A percentile compares a stretch with the other conserved stretches of the same genome.
Evolutionary conservation across 2,329 filamentous ascomycete genomes (phyloP).

Genomic region (Tolypocladium cylindrosporum): DNA sequence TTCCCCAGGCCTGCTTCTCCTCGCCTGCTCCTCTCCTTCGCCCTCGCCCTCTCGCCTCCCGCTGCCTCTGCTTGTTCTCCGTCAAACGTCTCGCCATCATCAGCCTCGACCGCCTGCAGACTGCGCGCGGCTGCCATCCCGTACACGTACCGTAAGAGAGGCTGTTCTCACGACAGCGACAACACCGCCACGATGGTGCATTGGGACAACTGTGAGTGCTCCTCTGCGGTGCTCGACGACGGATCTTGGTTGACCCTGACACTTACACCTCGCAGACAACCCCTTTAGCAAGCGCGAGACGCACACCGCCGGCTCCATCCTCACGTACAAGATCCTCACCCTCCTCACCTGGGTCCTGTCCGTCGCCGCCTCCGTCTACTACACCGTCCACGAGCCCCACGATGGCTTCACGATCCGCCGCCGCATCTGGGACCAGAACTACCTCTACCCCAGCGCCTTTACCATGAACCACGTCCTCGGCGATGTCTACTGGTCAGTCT

Average conservation of each 20-base stretch:
- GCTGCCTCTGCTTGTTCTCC: too few relatives aligned
- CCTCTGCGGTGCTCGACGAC: too few relatives aligned
- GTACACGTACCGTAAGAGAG: background rate
- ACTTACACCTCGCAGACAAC: conserved; percentile 44
- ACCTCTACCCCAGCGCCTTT: conserved; percentile 59
- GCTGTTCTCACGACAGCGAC: background rate
- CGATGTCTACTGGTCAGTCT: conserved; percentile 63
- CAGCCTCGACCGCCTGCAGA: background rate
- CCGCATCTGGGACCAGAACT: conserved; percentile 69
- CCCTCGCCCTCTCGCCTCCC: background rate
- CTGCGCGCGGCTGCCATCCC: background rate
- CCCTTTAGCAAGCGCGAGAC: conserved; percentile 65
- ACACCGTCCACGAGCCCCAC: conserved; percentile 53
- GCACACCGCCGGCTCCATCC: conserved; percentile 50
- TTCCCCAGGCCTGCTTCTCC: background rate
- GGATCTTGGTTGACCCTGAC: background rate
- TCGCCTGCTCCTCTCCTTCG: too few relatives aligned
- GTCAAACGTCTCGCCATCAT: background rate
- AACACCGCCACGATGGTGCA: background rate
- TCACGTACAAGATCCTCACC: conserved; percentile 67
- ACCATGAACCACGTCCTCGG: conserved; percentile 56
- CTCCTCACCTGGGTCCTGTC: conserved; percentile 66
- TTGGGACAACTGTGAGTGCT: background rate
- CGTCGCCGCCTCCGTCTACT: conserved; percentile 64
- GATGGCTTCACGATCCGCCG: conserved; percentile 49